Evolutionary conservation across 805 yeast species (phyloP), one percentile per base, ranked within the genome.

Genomic region (Myxozyma nipponensis): DNA sequence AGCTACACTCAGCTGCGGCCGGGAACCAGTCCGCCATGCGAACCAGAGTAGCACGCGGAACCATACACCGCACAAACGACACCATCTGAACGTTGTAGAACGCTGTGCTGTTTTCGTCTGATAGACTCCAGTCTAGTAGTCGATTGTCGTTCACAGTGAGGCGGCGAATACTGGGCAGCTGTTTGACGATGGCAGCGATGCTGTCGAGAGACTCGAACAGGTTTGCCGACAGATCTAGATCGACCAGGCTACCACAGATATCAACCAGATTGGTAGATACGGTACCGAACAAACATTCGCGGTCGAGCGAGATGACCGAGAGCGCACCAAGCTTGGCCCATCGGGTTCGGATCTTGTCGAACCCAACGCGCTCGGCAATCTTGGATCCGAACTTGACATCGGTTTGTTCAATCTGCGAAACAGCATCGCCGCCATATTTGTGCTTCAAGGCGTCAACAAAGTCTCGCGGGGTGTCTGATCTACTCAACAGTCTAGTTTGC

Each of bases 181-280:
- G 49, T 2, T 57, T 47, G 0, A 76, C 51, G 13, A 83, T 64
- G 1, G 60, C 54, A 45, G 72, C 60, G 0, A 84, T 61, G 1
- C 64, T 68, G 0, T 61, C 47, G 51, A 81, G 61, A 46, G 72
- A 66, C 19, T 62, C 61, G 37, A 86, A 64, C 42, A 84, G 65
- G 62, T 86, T 84, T 62, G 68, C 77, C 10, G 87, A 75, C 43
- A 88, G 57, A 64, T 84, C 86, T 36, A 88, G 68, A 21, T 66
- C 67, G 30, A 39, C 47, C 43, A 57, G 40, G 18, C 23, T 19
- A 1, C 44, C 42, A 25, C 55, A 44, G 5, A 66, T 39, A 1
- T 47, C 15, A 1, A 35, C 9, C 34, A 51, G 38, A 4, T 13
- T 36, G 30, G 45, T 41, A 23, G 49, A 40, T 28, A 7, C 13